phyloP scores from a whole-genome alignment of 1,139 yeast genomes.

The Pichia sp. region DNA sequence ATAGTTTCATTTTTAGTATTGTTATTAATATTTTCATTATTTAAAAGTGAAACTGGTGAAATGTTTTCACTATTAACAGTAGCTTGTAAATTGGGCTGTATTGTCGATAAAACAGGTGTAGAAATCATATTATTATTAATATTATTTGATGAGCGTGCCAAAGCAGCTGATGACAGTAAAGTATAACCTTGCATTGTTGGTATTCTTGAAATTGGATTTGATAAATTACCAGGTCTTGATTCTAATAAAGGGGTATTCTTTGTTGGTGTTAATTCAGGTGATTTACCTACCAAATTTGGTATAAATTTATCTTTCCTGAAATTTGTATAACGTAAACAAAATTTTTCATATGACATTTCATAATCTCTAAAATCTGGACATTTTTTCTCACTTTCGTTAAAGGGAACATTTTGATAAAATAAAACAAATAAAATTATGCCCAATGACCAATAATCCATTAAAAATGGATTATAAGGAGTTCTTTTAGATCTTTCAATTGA shows the following conservation, averaged over 20 bases:
- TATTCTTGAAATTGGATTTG: slow-evolving; percentile 10
- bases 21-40: not conserved
- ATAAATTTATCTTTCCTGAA: slow-evolving; percentile 44
- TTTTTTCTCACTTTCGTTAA: slow-evolving; percentile 41
- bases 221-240: not conserved
- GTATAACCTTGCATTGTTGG: slow-evolving; percentile 10
- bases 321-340: slow-evolving; percentile 38
- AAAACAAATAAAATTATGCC: slow-evolving; percentile 63
- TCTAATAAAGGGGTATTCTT: slow-evolving; percentile 5
- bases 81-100: not conserved
- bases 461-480: slow-evolving; percentile 58
- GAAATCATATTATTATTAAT: slow-evolving; percentile 2
- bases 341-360: slow-evolving; percentile 50
- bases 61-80: not conserved
- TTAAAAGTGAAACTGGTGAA: not conserved
- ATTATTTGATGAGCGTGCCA: slow-evolving; percentile 10
- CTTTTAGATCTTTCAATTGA: slow-evolving; percentile 36
- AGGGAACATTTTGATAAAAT: slow-evolving; percentile 56
- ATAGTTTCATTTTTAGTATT: not conserved
- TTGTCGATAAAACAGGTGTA: slow-evolving; percentile 1
- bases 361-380: slow-evolving; percentile 53
- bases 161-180: slow-evolving; percentile 14
- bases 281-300: slow-evolving; percentile 10
- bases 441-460: slow-evolving; percentile 70
- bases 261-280: slow-evolving; percentile 11